Evolutionary conservation across 257 asterid species (phyloP).

Genomic region (Agastache rugosa): DNA sequence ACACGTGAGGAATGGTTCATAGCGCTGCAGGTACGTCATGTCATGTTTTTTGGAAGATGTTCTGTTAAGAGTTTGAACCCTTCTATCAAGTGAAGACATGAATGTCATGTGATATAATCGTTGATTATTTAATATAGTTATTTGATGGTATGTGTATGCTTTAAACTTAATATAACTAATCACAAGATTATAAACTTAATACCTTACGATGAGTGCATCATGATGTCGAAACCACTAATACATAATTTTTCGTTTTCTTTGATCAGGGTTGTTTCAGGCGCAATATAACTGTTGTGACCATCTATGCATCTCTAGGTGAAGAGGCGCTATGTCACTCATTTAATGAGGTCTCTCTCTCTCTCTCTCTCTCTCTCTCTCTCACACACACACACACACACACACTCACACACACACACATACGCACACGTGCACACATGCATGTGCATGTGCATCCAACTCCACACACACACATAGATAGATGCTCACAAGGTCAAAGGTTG

Average conservation of each 20-base stretch:
- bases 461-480: not conserved
- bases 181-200: slow-evolving; percentile 3
- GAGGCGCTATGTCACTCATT: slow-evolving; percentile 95
- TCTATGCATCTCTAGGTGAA: slow-evolving; percentile 96
- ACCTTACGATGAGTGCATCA: not conserved
- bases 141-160: slow-evolving; percentile 14
- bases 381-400: slow-evolving; percentile 5
- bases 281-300: slow-evolving; percentile 93
- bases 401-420: not conserved
- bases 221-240: slow-evolving; percentile 16
- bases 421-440: too few relatives aligned
- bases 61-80: slow-evolving; percentile 20
- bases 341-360: slow-evolving; percentile 74
- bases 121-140: slow-evolving; percentile 1
- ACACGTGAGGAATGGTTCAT: slow-evolving; percentile 95
- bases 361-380: slow-evolving; percentile 28
- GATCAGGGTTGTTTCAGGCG: slow-evolving; percentile 95
- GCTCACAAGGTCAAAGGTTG: not conserved
- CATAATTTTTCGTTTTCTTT: slow-evolving; percentile 35
- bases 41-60: slow-evolving; percentile 20
- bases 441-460: too few relatives aligned
- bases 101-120: not conserved
- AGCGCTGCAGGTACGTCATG: slow-evolving; percentile 77
- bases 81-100: not conserved
- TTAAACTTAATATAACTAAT: not conserved